A percentile compares a stretch with the other conserved stretches of the same genome.
Conservation (phyloP, 1,284 basidiomycete genomes). For the Ceratorhiza oryzae-sativae region DNA sequence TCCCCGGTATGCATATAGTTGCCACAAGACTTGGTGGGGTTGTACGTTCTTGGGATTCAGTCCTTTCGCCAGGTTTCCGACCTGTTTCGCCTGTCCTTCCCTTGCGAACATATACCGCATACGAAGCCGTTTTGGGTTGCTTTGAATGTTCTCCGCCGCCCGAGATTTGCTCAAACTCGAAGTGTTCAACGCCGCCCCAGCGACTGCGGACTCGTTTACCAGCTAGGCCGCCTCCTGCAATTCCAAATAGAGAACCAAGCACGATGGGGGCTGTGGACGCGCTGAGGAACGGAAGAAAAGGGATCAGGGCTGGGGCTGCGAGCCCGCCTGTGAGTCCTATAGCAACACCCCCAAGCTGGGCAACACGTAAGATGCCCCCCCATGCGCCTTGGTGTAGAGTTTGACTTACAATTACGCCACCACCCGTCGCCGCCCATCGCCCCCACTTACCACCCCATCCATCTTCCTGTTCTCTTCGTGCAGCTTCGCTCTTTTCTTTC, state of each 20-base stretch:
- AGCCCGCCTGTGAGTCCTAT: slow-evolving; percentile 61
- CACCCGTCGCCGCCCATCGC: slow-evolving; percentile 55
- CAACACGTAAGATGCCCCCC: background rate
- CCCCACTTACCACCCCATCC: slow-evolving; percentile 56
- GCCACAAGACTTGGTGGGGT: slow-evolving; percentile 43
- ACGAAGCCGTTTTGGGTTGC: background rate
- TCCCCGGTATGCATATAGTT: slow-evolving; percentile 56
- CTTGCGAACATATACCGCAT: background rate
- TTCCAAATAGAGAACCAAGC: slow-evolving; percentile 58
- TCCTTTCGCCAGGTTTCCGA: background rate
- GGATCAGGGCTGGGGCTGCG: slow-evolving; percentile 58
- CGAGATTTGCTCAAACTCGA: slow-evolving; percentile 55
- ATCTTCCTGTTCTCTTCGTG: slow-evolving; percentile 51
- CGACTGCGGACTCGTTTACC: slow-evolving; percentile 57
- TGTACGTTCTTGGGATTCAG: background rate
- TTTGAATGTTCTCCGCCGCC: slow-evolving; percentile 47
- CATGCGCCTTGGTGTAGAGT: slow-evolving; percentile 44
- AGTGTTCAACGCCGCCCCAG: slow-evolving; percentile 58
- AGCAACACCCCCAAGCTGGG: slow-evolving; percentile 51
- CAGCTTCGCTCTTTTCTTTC: slow-evolving; percentile 50
- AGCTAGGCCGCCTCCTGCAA: slow-evolving; percentile 58
- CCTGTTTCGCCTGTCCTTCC: background rate
- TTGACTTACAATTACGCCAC: slow-evolving; percentile 52
- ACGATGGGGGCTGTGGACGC: slow-evolving; percentile 56
- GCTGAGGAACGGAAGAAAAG: slow-evolving; percentile 55